Percentiles rank a stretch among this genome's conserved stretches.
phyloP scores from a whole-genome alignment of 257 asterid genomes.

The Solanum virginianum region DNA sequence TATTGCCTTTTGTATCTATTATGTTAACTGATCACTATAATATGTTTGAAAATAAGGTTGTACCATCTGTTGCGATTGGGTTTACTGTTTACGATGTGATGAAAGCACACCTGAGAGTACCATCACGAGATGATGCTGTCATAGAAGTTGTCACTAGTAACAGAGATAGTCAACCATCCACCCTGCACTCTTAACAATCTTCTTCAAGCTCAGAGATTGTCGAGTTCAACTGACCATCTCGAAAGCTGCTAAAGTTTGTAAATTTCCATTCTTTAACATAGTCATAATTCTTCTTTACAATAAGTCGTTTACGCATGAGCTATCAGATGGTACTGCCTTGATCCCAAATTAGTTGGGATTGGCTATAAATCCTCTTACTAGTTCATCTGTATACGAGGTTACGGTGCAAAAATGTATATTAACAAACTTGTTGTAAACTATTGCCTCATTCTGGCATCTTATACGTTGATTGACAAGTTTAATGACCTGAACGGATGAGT shows the following conservation, averaged over 20 bases:
- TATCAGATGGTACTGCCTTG: neutral
- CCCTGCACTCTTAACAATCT: slow-evolving; percentile 31
- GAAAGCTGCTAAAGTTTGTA: neutral
- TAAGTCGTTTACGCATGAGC: neutral
- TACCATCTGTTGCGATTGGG: slow-evolving; percentile 94
- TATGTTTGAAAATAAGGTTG: slow-evolving; percentile 41
- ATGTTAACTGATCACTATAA: neutral
- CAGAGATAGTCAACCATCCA: slow-evolving; percentile 18
- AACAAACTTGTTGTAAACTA: neutral
- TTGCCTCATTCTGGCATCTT: neutral
- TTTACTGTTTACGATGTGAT: slow-evolving; percentile 71
- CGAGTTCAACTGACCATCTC: neutral
- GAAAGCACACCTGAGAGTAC: slow-evolving; percentile 78
- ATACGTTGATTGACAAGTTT: neutral
- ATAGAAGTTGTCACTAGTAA: slow-evolving; percentile 21
- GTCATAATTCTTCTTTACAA: neutral
- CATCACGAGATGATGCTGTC: slow-evolving; percentile 53
- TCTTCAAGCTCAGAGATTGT: neutral
- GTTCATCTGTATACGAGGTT: neutral
- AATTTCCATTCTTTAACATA: neutral
- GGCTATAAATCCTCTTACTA: neutral
- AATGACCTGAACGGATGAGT: neutral
- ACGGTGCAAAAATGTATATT: neutral
- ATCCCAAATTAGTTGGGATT: neutral
- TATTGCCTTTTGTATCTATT: neutral